A percentile compares a stretch with the other conserved stretches of the same genome.
Conservation (phyloP, 768 basidiomycete species). For the Amanita pseudoporphyria region DNA sequence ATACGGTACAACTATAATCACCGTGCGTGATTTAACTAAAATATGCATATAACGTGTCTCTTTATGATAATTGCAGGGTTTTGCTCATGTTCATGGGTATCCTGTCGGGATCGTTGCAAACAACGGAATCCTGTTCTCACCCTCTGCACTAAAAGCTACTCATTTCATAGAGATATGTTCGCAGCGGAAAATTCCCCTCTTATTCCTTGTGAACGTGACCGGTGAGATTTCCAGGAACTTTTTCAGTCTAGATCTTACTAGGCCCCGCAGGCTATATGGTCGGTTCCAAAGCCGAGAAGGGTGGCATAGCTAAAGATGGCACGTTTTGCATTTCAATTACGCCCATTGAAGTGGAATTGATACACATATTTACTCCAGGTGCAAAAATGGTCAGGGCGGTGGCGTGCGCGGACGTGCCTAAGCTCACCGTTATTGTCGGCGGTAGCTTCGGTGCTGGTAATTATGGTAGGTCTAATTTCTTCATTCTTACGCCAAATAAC, state of each 20-base stretch:
- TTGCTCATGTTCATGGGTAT: constrained; percentile 82
- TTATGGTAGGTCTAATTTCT: constrained; percentile 50
- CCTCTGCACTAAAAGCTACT: constrained; percentile 87
- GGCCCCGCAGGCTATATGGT: constrained; percentile 80
- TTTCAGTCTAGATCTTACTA: constrained; percentile 4
- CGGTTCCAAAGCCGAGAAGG: constrained; percentile 88
- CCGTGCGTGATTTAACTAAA: constrained; percentile 37
- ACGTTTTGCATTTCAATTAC: constrained; percentile 11
- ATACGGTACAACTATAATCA: constrained; percentile 85
- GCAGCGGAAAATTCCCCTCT: constrained; percentile 78
- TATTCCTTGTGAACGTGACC: constrained; percentile 95
- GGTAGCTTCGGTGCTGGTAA: constrained; percentile 95
- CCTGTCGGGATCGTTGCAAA: constrained; percentile 90
- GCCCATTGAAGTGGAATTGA: neutral
- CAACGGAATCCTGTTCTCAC: constrained; percentile 91
- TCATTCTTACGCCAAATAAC: constrained; percentile 3
- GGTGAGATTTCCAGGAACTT: constrained; percentile 26
- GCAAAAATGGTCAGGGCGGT: constrained; percentile 98
- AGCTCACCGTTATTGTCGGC: constrained; percentile 87
- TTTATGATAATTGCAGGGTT: constrained; percentile 44
- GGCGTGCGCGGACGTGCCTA: constrained; percentile 89
- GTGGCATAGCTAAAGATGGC: constrained; percentile 93
- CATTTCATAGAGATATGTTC: constrained; percentile 95
- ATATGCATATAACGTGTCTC: neutral
- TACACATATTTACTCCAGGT: constrained; percentile 21